Conservation (phyloP, 805 yeast genomes). For the Teunomyces pallodes region DNA sequence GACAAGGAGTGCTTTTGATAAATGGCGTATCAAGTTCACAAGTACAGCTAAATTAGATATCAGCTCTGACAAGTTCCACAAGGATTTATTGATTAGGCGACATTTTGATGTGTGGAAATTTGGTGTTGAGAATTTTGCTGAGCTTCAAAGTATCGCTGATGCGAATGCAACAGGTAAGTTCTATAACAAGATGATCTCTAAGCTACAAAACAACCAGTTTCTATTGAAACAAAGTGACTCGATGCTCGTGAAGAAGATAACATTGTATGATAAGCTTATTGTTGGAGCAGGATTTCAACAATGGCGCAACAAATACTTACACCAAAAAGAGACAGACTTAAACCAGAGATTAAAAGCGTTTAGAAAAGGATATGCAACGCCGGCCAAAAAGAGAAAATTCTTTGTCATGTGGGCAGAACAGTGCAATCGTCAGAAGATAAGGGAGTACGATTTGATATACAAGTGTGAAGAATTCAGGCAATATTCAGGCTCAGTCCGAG, state of each 20-base stretch:
- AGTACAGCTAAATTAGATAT: neutral
- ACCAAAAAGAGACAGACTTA: conserved; percentile 19
- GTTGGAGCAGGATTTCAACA: conserved; percentile 6
- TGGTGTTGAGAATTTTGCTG: neutral
- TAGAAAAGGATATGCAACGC: conserved; percentile 11
- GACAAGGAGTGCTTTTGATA: neutral
- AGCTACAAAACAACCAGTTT: neutral
- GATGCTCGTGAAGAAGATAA: neutral
- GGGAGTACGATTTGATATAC: conserved; percentile 7
- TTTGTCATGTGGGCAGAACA: conserved; percentile 21
- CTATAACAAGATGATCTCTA: conserved; percentile 9
- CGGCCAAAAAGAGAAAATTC: conserved; percentile 8
- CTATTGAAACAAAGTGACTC: neutral
- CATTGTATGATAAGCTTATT: conserved; percentile 4
- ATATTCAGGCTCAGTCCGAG: neutral
- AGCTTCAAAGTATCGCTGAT: conserved; percentile 15
- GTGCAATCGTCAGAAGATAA: conserved; percentile 12
- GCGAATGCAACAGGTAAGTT: conserved; percentile 19
- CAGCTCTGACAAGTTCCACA: conserved; percentile 4
- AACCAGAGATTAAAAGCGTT: conserved; percentile 17
- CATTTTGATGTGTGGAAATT: conserved; percentile 1
- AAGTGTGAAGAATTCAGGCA: conserved; percentile 6
- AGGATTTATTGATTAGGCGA: conserved; percentile 6
- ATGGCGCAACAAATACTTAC: conserved; percentile 25
- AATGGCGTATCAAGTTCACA: conserved; percentile 1